Evolutionary conservation across 2,329 filamentous ascomycete genomes (phyloP), one percentile per base, ranked within the genome.

Genomic region (Claviceps capensis): DNA sequence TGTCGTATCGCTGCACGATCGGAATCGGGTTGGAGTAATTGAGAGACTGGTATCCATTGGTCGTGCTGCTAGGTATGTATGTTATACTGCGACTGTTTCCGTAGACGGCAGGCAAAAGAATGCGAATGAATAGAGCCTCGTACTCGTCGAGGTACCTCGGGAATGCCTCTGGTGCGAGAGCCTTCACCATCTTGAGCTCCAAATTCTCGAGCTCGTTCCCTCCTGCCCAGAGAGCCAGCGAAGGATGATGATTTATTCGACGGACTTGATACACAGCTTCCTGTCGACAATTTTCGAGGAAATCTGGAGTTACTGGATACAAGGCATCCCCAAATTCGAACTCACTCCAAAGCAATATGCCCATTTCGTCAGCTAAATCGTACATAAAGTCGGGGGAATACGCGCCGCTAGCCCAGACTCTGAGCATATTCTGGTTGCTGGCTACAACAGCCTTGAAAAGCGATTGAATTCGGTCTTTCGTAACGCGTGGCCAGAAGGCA

Each of bases 311-410:
- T 1, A 77, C 72, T 0, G 80, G 79, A 58, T 83, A 83, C 2
- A 82, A 63, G 1, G 77, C 72, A 60, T 81, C 79, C 11, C 76
- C 74, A 59, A 81, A 83, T 58, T 83, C 70, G 55, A 83, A 82
- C 54, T 83, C 79, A 48, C 73, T 78, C 79, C 79, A 83, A 0
- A 83, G 67, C 6, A 83, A 64, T 5, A 83, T 70, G 1, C 80
- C 80, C 57, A 72, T 71, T 59, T 81, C 76, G 60, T 83, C 79
- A 1, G 79, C 80, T 9, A 82, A 65, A 52, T 82, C 78, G 57
- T 79, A 83, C 54, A 83, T 76, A 56, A 78, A 82, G 55, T 82
- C 78, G 1, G 77, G 78, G 1, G 73, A 69, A 55, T 83, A 83
- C 1, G 75, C 73, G 2, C 79, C 78, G 19, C 73, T 77, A 13